Evolutionary conservation across 169 alveolate genomes (phyloP), one percentile per base, ranked within the genome.

Genomic region (Babesia divergens): DNA sequence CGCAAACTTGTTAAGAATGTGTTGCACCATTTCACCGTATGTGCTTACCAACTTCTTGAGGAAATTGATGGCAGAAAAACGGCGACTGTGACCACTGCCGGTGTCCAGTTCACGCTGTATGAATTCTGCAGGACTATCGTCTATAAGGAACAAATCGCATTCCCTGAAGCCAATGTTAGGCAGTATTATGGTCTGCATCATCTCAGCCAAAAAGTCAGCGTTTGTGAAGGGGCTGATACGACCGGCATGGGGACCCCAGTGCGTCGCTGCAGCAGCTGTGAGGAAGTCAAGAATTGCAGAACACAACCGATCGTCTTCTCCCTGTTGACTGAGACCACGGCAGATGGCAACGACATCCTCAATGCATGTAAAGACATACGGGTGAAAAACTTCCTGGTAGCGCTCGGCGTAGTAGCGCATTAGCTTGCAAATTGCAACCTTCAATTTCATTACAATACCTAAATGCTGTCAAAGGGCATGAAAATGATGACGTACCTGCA

Each of bases 91-190:
- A 6, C 71, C 64, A 42, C 46, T 54, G 49, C 67, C 65, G 1
- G 83, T 52, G 35, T 80, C 88, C 31, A 80, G 29, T 66, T 80
- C 88, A 16, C 88, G 64, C 42, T 80, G 88, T 14, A 80, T 77
- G 38, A 80, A 80, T 42, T 80, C 88, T 13, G 50, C 26, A 0
- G 88, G 80, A 29, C 74, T 50, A 58, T 80, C 88, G 7, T 80
- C 88, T 0, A 80, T 26, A 20, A 80, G 74, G 32, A 38, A 40
- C 31, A 80, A 32, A 67, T 80, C 88, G 26, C 68, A 69, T 31
- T 80, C 88, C 32, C 84, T 54, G 58, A 69, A 71, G 20, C 88
- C 88, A 16, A 80, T 80, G 51, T 80, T 68, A 26, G 88, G 88
- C 31, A 80, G 60, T 37, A 80, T 65, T 49, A 70, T 70, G 52